phyloP scores from a whole-genome alignment of 345 rosid species.

The Corymbia maculata region DNA sequence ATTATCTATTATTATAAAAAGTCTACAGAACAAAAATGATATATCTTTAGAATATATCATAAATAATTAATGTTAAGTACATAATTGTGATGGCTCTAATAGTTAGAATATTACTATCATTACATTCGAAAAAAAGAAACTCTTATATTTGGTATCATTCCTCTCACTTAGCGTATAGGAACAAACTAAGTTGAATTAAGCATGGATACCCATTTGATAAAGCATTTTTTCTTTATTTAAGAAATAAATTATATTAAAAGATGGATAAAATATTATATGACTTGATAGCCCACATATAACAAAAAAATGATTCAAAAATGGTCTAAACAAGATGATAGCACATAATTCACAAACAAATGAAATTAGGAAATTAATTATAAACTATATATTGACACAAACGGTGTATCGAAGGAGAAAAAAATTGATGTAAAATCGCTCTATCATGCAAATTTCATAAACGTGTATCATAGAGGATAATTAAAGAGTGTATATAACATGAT shows the following conservation, averaged over 20 bases:
- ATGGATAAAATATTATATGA: background rate
- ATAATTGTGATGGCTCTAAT: background rate
- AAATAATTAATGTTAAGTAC: too few relatives aligned
- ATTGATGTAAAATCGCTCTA: accelerated
- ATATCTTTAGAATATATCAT: too few relatives aligned
- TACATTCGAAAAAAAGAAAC: background rate
- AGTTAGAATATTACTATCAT: background rate
- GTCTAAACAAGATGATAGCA: background rate
- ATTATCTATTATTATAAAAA: too few relatives aligned
- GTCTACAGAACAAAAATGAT: background rate
- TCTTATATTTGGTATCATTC: background rate
- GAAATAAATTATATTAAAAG: background rate
- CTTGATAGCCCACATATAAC: background rate
- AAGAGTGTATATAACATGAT: background rate
- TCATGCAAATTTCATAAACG: background rate
- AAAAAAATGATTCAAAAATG: background rate
- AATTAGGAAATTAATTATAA: background rate
- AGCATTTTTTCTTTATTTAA: background rate
- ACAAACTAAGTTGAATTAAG: background rate
- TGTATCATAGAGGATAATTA: background rate
- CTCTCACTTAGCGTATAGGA: background rate
- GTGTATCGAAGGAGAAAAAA: too few relatives aligned
- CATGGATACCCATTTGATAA: background rate
- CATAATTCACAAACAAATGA: background rate
- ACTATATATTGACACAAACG: background rate